A percentile compares a stretch with the other conserved stretches of the same genome.
Evolutionary conservation across 306 rosid genomes (phyloP).

Genomic region (Citrullus colocynthis): DNA sequence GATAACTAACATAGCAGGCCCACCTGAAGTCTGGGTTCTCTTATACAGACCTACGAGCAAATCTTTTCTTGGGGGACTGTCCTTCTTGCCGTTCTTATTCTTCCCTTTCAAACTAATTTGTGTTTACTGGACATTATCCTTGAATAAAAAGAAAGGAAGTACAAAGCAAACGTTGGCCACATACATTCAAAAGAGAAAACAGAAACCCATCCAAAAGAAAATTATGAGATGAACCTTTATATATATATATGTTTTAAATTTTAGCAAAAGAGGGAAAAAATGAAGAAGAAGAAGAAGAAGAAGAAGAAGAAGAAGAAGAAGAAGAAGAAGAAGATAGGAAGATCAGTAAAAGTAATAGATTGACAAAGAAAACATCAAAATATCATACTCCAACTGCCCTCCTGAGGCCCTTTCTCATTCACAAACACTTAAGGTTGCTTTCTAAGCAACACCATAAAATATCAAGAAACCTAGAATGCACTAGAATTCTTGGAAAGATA

Average conservation of each 20-base stretch:
- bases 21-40: neutral
- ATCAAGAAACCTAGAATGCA: neutral
- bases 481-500: too few species aligned
- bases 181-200: neutral
- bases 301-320: too few species aligned
- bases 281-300: too few species aligned
- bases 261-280: too few species aligned
- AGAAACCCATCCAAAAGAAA: neutral
- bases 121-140: neutral
- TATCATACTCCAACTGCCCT: neutral
- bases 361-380: neutral
- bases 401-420: neutral
- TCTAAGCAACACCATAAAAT: neutral
- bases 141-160: neutral
- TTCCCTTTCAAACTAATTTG: neutral
- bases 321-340: too few species aligned
- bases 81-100: neutral
- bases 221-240: neutral
- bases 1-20: neutral
- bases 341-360: too few species aligned
- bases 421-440: neutral
- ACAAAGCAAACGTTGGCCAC: neutral
- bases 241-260: too few species aligned
- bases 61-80: neutral
- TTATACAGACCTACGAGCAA: neutral